Evolutionary conservation across 805 yeast species (phyloP).

Genomic region (Candida dendrica): DNA sequence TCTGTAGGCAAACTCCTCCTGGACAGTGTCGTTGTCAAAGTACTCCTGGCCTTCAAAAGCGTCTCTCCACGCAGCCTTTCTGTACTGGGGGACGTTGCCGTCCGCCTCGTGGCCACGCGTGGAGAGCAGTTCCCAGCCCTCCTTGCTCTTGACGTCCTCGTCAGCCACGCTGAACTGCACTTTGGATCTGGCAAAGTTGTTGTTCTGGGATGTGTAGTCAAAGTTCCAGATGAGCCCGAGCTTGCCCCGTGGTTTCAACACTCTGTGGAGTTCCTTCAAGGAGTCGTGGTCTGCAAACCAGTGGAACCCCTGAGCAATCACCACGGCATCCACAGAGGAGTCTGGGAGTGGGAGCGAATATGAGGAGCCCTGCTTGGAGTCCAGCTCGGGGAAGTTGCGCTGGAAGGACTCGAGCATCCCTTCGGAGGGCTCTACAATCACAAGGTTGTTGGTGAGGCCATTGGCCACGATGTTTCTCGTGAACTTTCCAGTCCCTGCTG

Average conservation of each 20-base stretch:
- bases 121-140: constrained; percentile 12
- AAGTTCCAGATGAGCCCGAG: constrained; percentile 57
- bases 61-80: constrained; percentile 39
- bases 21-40: constrained; percentile 26
- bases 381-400: constrained; percentile 37
- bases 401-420: constrained; percentile 49
- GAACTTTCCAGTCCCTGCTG: constrained; percentile 62
- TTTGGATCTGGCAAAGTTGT: constrained; percentile 6
- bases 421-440: constrained; percentile 46
- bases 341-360: constrained; percentile 40
- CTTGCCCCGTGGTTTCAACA: constrained; percentile 41
- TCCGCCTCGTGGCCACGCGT: constrained; percentile 25
- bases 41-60: constrained; percentile 25
- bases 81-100: constrained; percentile 47
- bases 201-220: constrained; percentile 25
- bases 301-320: constrained; percentile 58
- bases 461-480: constrained; percentile 34
- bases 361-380: constrained; percentile 32
- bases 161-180: constrained; percentile 3
- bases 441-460: constrained; percentile 28
- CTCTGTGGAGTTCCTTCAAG: constrained; percentile 41
- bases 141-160: constrained; percentile 4
- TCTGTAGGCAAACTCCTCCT: constrained; percentile 27
- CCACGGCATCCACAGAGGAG: constrained; percentile 38
- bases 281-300: constrained; percentile 53